Evolutionary conservation across 176 grass and related monocot genomes (phyloP), one percentile per base, ranked within the genome.

Genomic region (Miscanthus lutarioriparius): DNA sequence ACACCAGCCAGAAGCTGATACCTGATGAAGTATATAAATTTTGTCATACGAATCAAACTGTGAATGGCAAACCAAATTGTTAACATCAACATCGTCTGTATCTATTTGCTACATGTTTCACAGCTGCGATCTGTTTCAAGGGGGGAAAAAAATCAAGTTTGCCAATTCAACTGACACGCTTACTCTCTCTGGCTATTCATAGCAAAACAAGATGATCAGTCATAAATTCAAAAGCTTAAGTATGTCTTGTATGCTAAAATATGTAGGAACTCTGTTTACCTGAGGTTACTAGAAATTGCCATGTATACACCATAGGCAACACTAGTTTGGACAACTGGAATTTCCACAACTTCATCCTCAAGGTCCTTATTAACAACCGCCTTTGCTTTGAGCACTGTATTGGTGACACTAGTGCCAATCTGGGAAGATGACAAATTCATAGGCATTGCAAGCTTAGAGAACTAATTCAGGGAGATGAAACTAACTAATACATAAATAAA

Each of bases 261-360:
- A 75, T 48, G 67, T 8, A 27, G 37, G 67, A 40, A 39, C 0
- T 45, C 80, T 84, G 40, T 51, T 76, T 82, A 97, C 94, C 94
- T 97, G 66, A 97, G 89, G 14, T 97, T 97, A 75, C 94, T 97
- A 63, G 94, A 97, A 69, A 97, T 68, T 12, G 91, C 76, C 94
- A 97, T 94, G 80, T 97, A 97, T 80, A 92, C 27, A 76, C 94
- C 94, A 77, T 97, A 97, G 10, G 85, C 91, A 82, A 66, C 63
- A 87, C 94, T 97, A 63, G 87, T 97, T 67, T 87, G 80, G 20
- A 97, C 2, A 47, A 94, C 35, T 49, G 91, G 92, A 69, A 92
- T 85, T 85, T 94, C 91, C 44, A 94, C 85, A 33, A 56, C 58
- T 72, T 84, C 87, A 1, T 43, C 85, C 59, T 72, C 91, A 5